These are phyloP conservation scores for Penicillium maclennaniae DNA, from an alignment of 495 filamentous ascomycete genomes.

Conservation along the genomic window DNA sequence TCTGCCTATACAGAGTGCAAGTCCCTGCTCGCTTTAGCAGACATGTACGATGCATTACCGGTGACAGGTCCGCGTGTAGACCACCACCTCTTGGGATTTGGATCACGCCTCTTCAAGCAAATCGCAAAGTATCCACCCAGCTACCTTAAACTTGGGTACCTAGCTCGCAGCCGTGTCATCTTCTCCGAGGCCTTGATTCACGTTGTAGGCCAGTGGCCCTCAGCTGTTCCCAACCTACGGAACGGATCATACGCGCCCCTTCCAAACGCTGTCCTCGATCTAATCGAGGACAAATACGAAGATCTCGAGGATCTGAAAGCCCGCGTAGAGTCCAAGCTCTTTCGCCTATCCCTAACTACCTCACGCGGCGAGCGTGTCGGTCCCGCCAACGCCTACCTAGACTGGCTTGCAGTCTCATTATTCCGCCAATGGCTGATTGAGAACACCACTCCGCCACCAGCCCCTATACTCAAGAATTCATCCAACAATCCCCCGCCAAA, in stretches of 20 bases:
- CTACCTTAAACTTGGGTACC: constrained; percentile 84
- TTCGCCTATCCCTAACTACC: constrained; percentile 76
- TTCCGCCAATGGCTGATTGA: constrained; percentile 91
- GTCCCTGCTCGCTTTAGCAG: constrained; percentile 73
- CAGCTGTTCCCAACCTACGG: constrained; percentile 69
- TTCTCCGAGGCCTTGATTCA: constrained; percentile 88
- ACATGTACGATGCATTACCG: constrained; percentile 85
- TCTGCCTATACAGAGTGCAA: constrained; percentile 91
- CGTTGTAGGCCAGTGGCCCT: constrained; percentile 88
- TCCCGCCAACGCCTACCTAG: constrained; percentile 71
- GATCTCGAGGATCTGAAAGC: constrained; percentile 70
- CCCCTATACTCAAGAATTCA: constrained; percentile 44
- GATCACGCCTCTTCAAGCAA: constrained; percentile 83
- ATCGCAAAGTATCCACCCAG: constrained; percentile 90
- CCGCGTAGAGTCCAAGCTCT: constrained; percentile 69
- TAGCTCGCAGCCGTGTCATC: constrained; percentile 78
- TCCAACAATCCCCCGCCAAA: constrained; percentile 21
- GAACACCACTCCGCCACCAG: constrained; percentile 68
- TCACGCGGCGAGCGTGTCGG: constrained; percentile 73
- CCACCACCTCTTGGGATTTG: constrained; percentile 88
- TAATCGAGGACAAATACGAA: constrained; percentile 87
- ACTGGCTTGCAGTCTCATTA: constrained; percentile 80
- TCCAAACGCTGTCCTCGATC: constrained; percentile 69
- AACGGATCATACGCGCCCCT: constrained; percentile 54
- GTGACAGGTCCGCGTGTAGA: constrained; percentile 89